These are phyloP conservation scores for Fusarium pininemorale DNA, from an alignment of 2,329 filamentous ascomycete species.

Conservation along the genomic window DNA sequence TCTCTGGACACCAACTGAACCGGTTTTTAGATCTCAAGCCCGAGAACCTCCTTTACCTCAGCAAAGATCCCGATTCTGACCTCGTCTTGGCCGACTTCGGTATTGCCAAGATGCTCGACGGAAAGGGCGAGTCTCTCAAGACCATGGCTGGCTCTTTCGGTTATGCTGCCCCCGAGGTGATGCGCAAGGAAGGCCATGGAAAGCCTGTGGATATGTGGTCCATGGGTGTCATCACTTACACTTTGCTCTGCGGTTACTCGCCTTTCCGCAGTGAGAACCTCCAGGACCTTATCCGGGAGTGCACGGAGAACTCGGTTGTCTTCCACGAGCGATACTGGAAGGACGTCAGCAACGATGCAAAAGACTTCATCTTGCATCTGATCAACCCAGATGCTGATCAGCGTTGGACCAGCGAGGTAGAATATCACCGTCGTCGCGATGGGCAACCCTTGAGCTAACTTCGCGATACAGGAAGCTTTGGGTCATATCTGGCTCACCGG, in stretches of 20 bases:
- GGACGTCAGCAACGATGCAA: constrained; percentile 93
- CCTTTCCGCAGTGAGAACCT: constrained; percentile 97
- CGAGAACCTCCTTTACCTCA: constrained; percentile 95
- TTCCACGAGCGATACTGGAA: constrained; percentile 99
- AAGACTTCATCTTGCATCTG: constrained; percentile 87
- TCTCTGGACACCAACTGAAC: constrained; percentile 4
- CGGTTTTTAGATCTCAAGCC: constrained; percentile 83
- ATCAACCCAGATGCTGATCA: constrained; percentile 81
- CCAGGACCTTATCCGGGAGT: constrained; percentile 93
- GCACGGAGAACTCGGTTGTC: constrained; percentile 81
- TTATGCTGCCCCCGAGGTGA: constrained; percentile 96
- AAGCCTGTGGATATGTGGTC: constrained; percentile 99
- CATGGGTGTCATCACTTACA: constrained; percentile 98
- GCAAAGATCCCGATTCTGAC: constrained; percentile 77
- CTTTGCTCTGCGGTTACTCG: constrained; percentile 95
- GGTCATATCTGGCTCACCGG: constrained; percentile 90
- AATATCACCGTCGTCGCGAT: constrained; percentile 35
- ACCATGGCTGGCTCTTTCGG: constrained; percentile 99
- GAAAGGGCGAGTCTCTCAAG: constrained; percentile 88
- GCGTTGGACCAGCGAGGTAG: constrained; percentile 80
- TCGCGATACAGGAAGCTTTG: constrained; percentile 70
- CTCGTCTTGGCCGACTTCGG: constrained; percentile 97
- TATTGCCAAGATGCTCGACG: constrained; percentile 97
- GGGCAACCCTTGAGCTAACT: constrained; percentile 28
- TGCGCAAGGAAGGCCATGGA: constrained; percentile 96